Evolutionary conservation across 441 rosid genomes (phyloP), one percentile per base, ranked within the genome.

Genomic region (Sinapis alba): DNA sequence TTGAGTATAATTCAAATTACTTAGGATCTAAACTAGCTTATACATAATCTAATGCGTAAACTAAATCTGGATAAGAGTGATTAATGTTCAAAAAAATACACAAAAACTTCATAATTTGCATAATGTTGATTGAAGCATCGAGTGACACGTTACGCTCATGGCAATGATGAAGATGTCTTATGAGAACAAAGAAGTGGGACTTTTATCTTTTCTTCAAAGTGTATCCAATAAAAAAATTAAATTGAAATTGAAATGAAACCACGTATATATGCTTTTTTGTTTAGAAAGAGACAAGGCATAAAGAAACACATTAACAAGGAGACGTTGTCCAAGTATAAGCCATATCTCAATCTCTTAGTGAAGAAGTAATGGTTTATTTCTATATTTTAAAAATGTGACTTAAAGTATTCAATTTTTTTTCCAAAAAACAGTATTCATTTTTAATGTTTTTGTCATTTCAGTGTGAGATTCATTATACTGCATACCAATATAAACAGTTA

Each of bases 211-310:
- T 60, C 63, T 71, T 43, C 71, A 72, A 78, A 78, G 74, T 68
- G 78, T 43, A 68, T 72, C 73, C 74, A 73, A 78, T 62, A 54
- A 56, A 71, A 30, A 65, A 50, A 7, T 50, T 7, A 50, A 62
- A 54, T 43, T 54, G 1, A 54, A 50, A 38, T 43, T 62, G 74
- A 73, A 68, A 73, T n/a, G 70, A 62, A 54, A 45, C 81, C 81
- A 78, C 78, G 62, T 62, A 68, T 43, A 24, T 21, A 60, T 65
- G 23, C 77, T 68, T 78, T 45, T 78, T 73, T 58, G 66, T 32
- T 68, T 72, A 2, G 78, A 78, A 62, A 78, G 78, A 63, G 81
- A 78, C 81, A 68, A 73, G 74, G 56, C 78, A 62, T 73, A 78
- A 73, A 78, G 77, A 62, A 65, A 30, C 73, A 72, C 59, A 70